Conservation (phyloP, 1,284 basidiomycete genomes). For the Cryptococcus neoformans region DNA sequence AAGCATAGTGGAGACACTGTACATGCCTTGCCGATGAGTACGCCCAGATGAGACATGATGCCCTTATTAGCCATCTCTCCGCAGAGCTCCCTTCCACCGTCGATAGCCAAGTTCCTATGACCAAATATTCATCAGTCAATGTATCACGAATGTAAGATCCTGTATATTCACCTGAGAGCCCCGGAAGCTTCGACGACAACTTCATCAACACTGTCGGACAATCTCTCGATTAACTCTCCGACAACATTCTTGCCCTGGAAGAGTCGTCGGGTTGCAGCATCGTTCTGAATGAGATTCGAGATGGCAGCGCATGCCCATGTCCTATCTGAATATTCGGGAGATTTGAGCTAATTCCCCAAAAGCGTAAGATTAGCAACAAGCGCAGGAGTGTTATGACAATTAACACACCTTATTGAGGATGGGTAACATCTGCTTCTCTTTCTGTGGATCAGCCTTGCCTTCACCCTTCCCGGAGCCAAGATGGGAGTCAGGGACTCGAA, state of each 20-base stretch:
- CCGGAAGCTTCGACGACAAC: conserved; percentile 82
- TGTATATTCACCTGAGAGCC: conserved; percentile 61
- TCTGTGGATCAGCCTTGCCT: conserved; percentile 53
- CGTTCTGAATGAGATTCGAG: conserved; percentile 82
- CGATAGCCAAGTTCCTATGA: conserved; percentile 86
- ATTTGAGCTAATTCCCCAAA: conserved; percentile 35
- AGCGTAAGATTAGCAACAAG: neutral
- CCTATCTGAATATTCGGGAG: conserved; percentile 69
- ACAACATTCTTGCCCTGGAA: conserved; percentile 89
- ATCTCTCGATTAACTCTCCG: conserved; percentile 73
- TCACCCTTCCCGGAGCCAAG: conserved; percentile 62
- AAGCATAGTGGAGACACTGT: neutral
- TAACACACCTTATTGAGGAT: conserved; percentile 74
- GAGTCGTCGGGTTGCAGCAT: conserved; percentile 79
- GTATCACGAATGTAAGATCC: neutral
- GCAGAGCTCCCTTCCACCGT: conserved; percentile 89
- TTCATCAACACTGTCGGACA: conserved; percentile 80
- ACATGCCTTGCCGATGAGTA: conserved; percentile 41
- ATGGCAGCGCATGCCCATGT: conserved; percentile 93
- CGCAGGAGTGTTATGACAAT: too few relatives aligned
- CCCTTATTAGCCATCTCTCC: conserved; percentile 97
- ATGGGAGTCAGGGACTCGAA: conserved; percentile 87
- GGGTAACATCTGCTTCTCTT: conserved; percentile 72
- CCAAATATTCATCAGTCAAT: neutral
- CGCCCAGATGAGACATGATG: conserved; percentile 60